phyloP scores from a whole-genome alignment of 2,329 filamentous ascomycete genomes.

The Monosporascus sp. region DNA sequence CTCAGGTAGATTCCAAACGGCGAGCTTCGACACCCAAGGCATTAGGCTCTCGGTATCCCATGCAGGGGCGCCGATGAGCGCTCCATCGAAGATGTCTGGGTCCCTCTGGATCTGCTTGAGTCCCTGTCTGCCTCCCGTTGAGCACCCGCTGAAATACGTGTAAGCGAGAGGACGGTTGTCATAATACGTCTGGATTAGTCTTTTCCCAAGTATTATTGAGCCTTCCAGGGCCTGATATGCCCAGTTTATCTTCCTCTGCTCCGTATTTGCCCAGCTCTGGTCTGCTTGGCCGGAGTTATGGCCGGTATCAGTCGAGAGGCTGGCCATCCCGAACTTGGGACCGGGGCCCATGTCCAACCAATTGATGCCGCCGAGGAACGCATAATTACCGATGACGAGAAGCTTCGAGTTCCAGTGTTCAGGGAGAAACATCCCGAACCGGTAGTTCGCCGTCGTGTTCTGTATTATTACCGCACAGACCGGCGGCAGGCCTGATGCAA shows the following conservation, averaged over 20 bases:
- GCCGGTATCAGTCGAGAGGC: constrained; percentile 31
- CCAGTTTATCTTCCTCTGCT: constrained; percentile 27
- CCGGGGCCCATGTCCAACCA: constrained; percentile 24
- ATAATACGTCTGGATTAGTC: constrained; percentile 40
- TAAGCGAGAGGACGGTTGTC: constrained; percentile 29
- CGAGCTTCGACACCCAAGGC: constrained; percentile 33
- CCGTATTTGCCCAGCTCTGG: constrained; percentile 28
- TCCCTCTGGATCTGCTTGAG: constrained; percentile 42
- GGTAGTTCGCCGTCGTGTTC: constrained; percentile 20
- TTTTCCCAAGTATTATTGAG: constrained; percentile 38
- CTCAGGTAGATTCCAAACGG: constrained; percentile 39
- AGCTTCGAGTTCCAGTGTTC: constrained; percentile 22
- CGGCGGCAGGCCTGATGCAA: constrained; percentile 16
- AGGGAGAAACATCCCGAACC: constrained; percentile 25
- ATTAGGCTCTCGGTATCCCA: constrained; percentile 43
- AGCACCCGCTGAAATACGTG: constrained; percentile 48
- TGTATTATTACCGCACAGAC: constrained; percentile 23
- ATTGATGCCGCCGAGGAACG: constrained; percentile 25
- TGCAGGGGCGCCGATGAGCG: constrained; percentile 39
- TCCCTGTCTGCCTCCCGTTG: constrained; percentile 49
- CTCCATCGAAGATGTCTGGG: constrained; percentile 47
- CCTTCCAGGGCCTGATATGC: constrained; percentile 33
- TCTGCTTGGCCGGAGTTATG: constrained; percentile 24
- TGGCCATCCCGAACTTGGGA: constrained; percentile 23
- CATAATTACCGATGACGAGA: constrained; percentile 20